Evolutionary conservation across 1,284 basidiomycete genomes (phyloP).

Genomic region (Coniferiporia sulphurascens): DNA sequence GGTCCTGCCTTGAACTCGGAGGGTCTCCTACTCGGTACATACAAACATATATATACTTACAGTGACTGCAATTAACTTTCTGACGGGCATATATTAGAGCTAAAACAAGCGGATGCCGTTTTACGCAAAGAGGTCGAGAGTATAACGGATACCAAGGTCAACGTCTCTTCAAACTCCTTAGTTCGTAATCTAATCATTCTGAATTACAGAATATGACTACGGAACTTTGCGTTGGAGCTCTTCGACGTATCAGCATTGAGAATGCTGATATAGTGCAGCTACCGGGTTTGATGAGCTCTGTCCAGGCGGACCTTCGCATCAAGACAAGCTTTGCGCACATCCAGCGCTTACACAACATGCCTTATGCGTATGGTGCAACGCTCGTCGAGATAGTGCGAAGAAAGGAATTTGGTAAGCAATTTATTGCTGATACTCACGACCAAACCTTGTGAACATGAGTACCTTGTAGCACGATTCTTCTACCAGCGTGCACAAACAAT

Average conservation of each 20-base stretch:
- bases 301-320: slow-evolving; percentile 65
- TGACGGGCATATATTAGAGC: slow-evolving; percentile 37
- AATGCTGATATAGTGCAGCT: slow-evolving; percentile 75
- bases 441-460: neutral
- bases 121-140: slow-evolving; percentile 56
- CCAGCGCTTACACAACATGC: slow-evolving; percentile 81
- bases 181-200: slow-evolving; percentile 8
- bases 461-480: slow-evolving; percentile 61
- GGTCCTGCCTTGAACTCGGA: slow-evolving; percentile 49
- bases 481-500: slow-evolving; percentile 74
- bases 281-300: slow-evolving; percentile 51
- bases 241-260: slow-evolving; percentile 68
- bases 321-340: slow-evolving; percentile 90
- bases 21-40: slow-evolving; percentile 48
- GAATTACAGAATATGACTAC: slow-evolving; percentile 68
- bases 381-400: slow-evolving; percentile 87
- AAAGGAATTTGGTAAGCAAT: slow-evolving; percentile 73
- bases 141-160: slow-evolving; percentile 57
- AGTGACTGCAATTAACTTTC: neutral
- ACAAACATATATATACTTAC: slow-evolving; percentile 7
- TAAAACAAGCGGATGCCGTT: slow-evolving; percentile 55
- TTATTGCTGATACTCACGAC: neutral
- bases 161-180: slow-evolving; percentile 12
- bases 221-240: slow-evolving; percentile 56
- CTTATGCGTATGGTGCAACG: slow-evolving; percentile 91